A percentile compares a stretch with the other conserved stretches of the same genome.
phyloP scores from a whole-genome alignment of 2,329 filamentous ascomycete species.

The Xenoacremonium recifei region DNA sequence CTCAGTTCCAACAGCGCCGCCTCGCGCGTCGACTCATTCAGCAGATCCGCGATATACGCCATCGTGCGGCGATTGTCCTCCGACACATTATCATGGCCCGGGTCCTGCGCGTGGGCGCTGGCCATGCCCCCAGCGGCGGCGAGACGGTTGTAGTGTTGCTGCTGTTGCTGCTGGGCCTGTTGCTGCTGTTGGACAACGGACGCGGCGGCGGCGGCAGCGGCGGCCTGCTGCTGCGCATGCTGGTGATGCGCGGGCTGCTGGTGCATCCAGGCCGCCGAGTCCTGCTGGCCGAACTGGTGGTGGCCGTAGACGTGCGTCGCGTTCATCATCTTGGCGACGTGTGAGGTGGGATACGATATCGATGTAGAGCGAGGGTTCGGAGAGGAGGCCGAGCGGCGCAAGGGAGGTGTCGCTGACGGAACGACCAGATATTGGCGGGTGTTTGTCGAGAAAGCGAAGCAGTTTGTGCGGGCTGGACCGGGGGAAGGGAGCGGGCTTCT shows the following conservation, averaged over 20 bases:
- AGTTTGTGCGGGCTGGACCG: too few relatives aligned
- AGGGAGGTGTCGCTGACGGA: too few relatives aligned
- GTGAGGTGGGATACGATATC: too few relatives aligned
- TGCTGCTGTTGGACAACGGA: constrained; percentile 54
- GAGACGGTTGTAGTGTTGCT: constrained; percentile 75
- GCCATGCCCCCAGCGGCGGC: constrained; percentile 52
- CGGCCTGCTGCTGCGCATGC: constrained; percentile 54
- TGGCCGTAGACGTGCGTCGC: constrained; percentile 66
- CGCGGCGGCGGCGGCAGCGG: constrained; percentile 42
- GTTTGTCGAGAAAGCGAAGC: too few relatives aligned
- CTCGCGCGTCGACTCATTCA: constrained; percentile 85
- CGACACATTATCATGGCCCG: constrained; percentile 65
- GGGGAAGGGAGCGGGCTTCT: too few relatives aligned
- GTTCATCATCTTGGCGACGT: constrained; percentile 62
- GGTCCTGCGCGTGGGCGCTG: constrained; percentile 52
- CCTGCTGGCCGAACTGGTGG: constrained; percentile 63
- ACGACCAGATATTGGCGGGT: too few relatives aligned
- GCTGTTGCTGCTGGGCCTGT: constrained; percentile 54
- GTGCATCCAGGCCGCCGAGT: constrained; percentile 66
- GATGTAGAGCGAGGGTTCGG: too few relatives aligned
- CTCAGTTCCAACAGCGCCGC: constrained; percentile 91
- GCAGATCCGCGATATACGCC: constrained; percentile 85
- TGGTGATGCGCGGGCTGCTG: constrained; percentile 60
- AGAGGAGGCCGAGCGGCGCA: too few relatives aligned
- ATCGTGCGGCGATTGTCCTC: constrained; percentile 94